These are phyloP conservation scores for Trifolium pratense DNA, from an alignment of 306 rosid genomes.

Conservation along the genomic window DNA sequence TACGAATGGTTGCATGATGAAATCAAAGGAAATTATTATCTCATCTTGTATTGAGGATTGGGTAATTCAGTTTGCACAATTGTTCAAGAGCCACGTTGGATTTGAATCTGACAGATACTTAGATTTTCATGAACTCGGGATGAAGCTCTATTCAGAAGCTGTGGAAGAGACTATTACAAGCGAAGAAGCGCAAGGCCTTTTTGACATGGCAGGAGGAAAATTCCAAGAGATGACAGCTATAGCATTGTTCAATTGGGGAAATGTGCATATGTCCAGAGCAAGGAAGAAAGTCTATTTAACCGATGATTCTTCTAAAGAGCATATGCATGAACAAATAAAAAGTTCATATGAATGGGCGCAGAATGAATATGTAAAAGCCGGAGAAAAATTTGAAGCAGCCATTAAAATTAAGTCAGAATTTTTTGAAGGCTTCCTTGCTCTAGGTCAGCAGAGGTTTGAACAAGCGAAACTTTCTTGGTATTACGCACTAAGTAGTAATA, in stretches of 20 bases:
- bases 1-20: constrained; percentile 51
- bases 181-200: constrained; percentile 84
- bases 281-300: constrained; percentile 71
- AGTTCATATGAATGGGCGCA: constrained; percentile 72
- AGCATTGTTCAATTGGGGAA: constrained; percentile 96
- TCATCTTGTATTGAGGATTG: constrained; percentile 89
- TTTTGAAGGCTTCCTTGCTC: constrained; percentile 81
- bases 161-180: constrained; percentile 89
- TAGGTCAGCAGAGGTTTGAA: constrained; percentile 80
- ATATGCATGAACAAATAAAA: constrained; percentile 54
- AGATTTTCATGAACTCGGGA: constrained; percentile 83
- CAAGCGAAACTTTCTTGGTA: constrained; percentile 87
- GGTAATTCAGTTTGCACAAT: constrained; percentile 77
- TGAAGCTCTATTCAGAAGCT: constrained; percentile 92
- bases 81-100: constrained; percentile 79
- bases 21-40: constrained; percentile 51
- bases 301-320: constrained; percentile 63
- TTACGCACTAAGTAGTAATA: constrained; percentile 63
- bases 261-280: constrained; percentile 83
- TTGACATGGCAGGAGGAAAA: constrained; percentile 74
- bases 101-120: constrained; percentile 77
- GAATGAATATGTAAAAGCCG: constrained; percentile 68
- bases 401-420: constrained; percentile 72
- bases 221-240: constrained; percentile 95
- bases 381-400: constrained; percentile 79